Base-by-base conservation (phyloP, 306 rosid species). In the Fragaria vesca region DNA sequence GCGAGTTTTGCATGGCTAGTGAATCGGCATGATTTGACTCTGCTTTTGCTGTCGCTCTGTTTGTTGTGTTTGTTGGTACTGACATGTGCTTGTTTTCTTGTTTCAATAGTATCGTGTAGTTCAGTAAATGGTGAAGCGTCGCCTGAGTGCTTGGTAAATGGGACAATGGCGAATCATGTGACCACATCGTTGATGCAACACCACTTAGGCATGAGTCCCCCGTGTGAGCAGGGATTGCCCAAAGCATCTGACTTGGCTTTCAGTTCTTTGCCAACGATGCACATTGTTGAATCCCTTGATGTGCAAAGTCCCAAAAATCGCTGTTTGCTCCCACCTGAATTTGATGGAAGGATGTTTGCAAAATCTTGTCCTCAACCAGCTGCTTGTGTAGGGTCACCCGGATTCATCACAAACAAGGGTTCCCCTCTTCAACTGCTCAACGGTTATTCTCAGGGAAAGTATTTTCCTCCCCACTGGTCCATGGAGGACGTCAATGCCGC, bases 381-480 rank as follows among this genome's bases (percentile, higher is more conserved):
- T 24, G 74, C 74, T 65, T 73, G 48, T 38, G 68, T 75, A 78
- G 88, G 71, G n/a, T 73, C 84, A 21, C 61, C 83, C 1, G 81
- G 82, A 52, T 80, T 78, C 38, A 69, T 38, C 78, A 40, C 57
- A 82, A 87, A 51, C 78, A 85, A 83, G 60, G 82, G 78, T 77
- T 63, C 77, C 0, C 75, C 82, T 38, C 75, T 32, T 18, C 28
- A 72, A 80, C 80, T 68, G 30, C 20, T 80, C 15, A 90, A 81
- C 70, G 54, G 47, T 63, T 58, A 66, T 81, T 42, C 52, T 28
- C 86, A 76, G 63, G 84, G 79, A 73, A 88, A 18, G 60, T 71
- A 46, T 86, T 89, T 87, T 88, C 66, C 85, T 78, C 90, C 93
- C 11, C 90, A 95, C 77, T 95, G 89, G 97, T 80, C 97, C 47